phyloP scores from a whole-genome alignment of 2,329 filamentous ascomycete species.

The Berkeleyomyces rouxiae region DNA sequence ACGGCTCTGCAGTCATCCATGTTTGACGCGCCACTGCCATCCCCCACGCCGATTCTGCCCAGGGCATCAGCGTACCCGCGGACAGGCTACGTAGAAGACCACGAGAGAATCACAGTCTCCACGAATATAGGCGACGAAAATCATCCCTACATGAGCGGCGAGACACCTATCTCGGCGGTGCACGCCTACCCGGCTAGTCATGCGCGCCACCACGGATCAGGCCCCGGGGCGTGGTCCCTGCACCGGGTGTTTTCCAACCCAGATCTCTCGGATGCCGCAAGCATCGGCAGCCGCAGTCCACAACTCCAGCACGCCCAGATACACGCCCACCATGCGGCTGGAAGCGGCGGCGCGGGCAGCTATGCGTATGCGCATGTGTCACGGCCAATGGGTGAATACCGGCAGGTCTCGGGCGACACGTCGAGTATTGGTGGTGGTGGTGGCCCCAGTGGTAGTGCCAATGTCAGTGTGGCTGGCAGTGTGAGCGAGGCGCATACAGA shows the following conservation, averaged over 20 bases:
- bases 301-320: not conserved
- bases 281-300: slow-evolving; percentile 13
- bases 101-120: slow-evolving; percentile 16
- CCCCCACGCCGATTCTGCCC: slow-evolving; percentile 3
- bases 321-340: not conserved
- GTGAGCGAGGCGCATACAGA: slow-evolving; percentile 26
- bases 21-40: slow-evolving; percentile 19
- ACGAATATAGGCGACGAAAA: slow-evolving; percentile 6
- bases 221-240: slow-evolving; percentile 21
- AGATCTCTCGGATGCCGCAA: slow-evolving; percentile 25
- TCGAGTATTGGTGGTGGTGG: not conserved
- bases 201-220: slow-evolving; percentile 15
- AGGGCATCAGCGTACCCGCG: not conserved
- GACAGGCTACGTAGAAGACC: slow-evolving; percentile 10
- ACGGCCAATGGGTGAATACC: slow-evolving; percentile 8
- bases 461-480: slow-evolving; percentile 19
- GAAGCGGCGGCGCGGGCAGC: not conserved
- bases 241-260: slow-evolving; percentile 30
- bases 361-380: not conserved
- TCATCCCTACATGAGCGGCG: slow-evolving; percentile 7
- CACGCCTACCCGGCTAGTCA: not conserved
- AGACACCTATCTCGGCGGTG: not conserved
- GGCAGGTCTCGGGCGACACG: not conserved
- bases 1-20: slow-evolving; percentile 33
- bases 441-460: not conserved